Evolutionary conservation across 1,139 yeast species (phyloP), one percentile per base, ranked within the genome.

Genomic region (Candida anutae): DNA sequence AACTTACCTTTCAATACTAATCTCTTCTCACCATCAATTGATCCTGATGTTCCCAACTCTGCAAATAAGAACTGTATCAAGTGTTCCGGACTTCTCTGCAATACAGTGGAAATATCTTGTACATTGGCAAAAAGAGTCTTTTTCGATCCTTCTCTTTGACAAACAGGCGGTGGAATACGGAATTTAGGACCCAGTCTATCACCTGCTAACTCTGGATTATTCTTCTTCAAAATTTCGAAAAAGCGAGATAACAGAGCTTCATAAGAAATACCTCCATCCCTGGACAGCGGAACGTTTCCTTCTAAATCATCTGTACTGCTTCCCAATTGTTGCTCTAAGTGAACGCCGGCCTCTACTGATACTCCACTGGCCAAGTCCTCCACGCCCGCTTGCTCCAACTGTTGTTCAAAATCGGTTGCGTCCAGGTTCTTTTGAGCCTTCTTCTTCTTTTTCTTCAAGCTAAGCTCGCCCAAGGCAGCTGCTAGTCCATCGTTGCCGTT

Each of bases 31-130:
- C 97, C 98, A 62, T 90, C 99, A 37, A 90, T 90, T 34, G 97
- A 88, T 53, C 99, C 99, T 3, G 97, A 85, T 15, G 99, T 90
- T 77, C 98, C 99, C 74, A 90, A 72, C 68, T 90, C 99, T 2
- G 98, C 97, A 61, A 90, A 93, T 61, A 90, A 65, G 62, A 83
- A 90, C 66, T 87, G 96, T 57, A 88, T 90, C 43, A 90, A 79
- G 63, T 93, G 98, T 50, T 90, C 98, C 43, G 95, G 93, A 33
- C 88, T 84, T 67, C 99, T 80, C 62, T 88, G 96, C 67, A 90
- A 73, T 35, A 88, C 90, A 45, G 85, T 84, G 40, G 95, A 76
- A 45, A 90, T 90, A 50, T 84, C 95, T 65, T 88, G 94, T 40
- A 90, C 88, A 58, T 90, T 90, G 46, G 95, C 88, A 56, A 93